A percentile compares a stretch with the other conserved stretches of the same genome.
These are phyloP conservation scores for Colletotrichum horii DNA, from an alignment of 2,329 filamentous ascomycete genomes.

Conservation along the genomic window DNA sequence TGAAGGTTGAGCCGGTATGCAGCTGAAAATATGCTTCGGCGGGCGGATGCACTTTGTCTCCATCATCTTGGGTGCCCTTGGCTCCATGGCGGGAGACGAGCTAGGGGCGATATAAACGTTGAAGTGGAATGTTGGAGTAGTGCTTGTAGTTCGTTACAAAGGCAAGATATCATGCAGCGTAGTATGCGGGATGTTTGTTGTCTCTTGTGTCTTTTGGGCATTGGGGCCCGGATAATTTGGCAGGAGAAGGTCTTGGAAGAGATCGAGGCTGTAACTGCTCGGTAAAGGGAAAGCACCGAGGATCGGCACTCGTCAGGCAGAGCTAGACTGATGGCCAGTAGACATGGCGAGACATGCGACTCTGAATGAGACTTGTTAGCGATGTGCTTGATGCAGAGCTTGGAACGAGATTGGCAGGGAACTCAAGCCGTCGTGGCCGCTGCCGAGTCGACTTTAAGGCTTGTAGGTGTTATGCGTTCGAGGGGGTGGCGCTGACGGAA, in stretches of 20 bases:
- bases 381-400: neutral
- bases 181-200: neutral
- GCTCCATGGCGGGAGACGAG: too few relatives aligned
- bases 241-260: neutral
- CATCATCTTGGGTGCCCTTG: too few relatives aligned
- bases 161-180: too few relatives aligned
- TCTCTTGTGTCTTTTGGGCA: accelerated
- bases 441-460: neutral
- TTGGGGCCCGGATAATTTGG: accelerated
- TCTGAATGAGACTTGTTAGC: accelerated
- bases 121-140: too few relatives aligned
- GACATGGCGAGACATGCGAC: neutral
- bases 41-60: too few relatives aligned
- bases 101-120: too few relatives aligned
- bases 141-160: too few relatives aligned
- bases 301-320: too few relatives aligned
- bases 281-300: too few relatives aligned
- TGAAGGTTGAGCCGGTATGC: too few relatives aligned
- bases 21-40: too few relatives aligned
- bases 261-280: too few relatives aligned
- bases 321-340: neutral
- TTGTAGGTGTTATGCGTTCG: neutral
- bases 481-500: neutral
- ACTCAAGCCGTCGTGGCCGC: neutral
- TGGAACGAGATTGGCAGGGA: neutral